These are phyloP conservation scores for Exophiala sp. DNA, from an alignment of 2,329 filamentous ascomycete species.

Conservation along the genomic window DNA sequence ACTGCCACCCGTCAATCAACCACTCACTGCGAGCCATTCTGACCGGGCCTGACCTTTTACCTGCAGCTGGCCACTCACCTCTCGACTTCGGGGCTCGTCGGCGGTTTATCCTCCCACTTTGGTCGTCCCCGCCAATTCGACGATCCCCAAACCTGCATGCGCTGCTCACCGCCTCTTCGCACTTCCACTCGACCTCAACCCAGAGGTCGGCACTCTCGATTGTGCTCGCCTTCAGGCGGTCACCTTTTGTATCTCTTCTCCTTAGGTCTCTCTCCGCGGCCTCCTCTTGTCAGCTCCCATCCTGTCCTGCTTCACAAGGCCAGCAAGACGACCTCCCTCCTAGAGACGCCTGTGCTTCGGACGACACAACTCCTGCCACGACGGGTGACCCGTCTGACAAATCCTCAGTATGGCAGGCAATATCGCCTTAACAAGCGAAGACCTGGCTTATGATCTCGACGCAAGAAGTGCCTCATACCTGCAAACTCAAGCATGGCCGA, in stretches of 20 bases:
- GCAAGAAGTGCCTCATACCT: constrained; percentile 42
- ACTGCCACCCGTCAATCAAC: neutral
- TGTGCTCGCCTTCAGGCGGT: constrained; percentile 23
- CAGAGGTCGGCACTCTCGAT: constrained; percentile 19
- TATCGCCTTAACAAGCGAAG: constrained; percentile 44
- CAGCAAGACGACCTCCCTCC: constrained; percentile 11
- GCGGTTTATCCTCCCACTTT: constrained; percentile 11
- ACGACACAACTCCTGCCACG: constrained; percentile 10
- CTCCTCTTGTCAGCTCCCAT: constrained; percentile 17
- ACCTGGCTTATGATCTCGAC: constrained; percentile 48
- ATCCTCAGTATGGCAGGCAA: constrained; percentile 39
- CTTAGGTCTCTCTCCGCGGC: constrained; percentile 15
- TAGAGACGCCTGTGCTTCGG: constrained; percentile 23
- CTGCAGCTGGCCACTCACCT: constrained; percentile 1
- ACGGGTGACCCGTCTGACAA: constrained; percentile 25
- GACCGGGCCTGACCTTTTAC: neutral
- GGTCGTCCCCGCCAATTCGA: constrained; percentile 20
- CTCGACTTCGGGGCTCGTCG: constrained; percentile 1
- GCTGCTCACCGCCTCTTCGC: constrained; percentile 26
- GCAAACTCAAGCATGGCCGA: constrained; percentile 42
- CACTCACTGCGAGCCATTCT: neutral
- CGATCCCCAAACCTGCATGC: constrained; percentile 20
- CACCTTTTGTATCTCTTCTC: constrained; percentile 23
- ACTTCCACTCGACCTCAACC: constrained; percentile 13
- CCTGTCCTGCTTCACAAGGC: constrained; percentile 25